These are phyloP conservation scores for Pilaira anomala DNA, from an alignment of 192 early-diverging fungal genomes.

Conservation along the genomic window DNA sequence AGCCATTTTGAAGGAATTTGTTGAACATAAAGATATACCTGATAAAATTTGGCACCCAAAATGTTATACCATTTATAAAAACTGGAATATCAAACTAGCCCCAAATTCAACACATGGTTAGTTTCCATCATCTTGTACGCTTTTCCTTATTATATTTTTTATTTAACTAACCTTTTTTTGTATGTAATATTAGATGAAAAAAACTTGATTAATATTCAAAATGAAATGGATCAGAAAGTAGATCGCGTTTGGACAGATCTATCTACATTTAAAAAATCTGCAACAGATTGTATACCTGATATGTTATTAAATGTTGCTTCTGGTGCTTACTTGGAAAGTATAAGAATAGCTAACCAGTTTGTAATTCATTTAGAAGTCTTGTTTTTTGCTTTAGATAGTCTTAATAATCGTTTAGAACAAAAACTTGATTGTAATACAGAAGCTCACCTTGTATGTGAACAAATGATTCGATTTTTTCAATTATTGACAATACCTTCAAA, in stretches of 20 bases:
- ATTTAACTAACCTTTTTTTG: too few species aligned
- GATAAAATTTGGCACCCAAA: slow-evolving; percentile 77
- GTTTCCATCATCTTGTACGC: neutral
- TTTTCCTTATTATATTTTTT: too few species aligned
- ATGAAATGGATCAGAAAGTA: slow-evolving; percentile 82
- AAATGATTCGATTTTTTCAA: slow-evolving; percentile 90
- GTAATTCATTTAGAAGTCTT: slow-evolving; percentile 80
- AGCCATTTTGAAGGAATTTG: slow-evolving; percentile 77
- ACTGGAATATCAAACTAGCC: neutral
- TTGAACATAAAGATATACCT: slow-evolving; percentile 67
- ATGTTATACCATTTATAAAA: slow-evolving; percentile 86
- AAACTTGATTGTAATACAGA: slow-evolving; percentile 64
- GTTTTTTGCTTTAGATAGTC: slow-evolving; percentile 67
- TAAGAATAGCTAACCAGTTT: slow-evolving; percentile 70
- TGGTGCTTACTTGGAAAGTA: slow-evolving; percentile 62
- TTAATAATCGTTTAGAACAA: neutral
- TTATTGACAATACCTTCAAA: slow-evolving; percentile 72
- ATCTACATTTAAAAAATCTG: slow-evolving; percentile 82
- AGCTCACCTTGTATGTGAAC: slow-evolving; percentile 89
- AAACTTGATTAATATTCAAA: slow-evolving; percentile 42
- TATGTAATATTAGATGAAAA: too few species aligned
- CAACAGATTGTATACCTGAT: slow-evolving; percentile 81
- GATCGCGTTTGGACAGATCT: slow-evolving; percentile 78
- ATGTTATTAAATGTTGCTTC: slow-evolving; percentile 79
- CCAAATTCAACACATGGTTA: neutral